Evolutionary conservation across 192 early-diverging fungal species (phyloP), one percentile per base, ranked within the genome.

Genomic region (Coemansia umbellata): DNA sequence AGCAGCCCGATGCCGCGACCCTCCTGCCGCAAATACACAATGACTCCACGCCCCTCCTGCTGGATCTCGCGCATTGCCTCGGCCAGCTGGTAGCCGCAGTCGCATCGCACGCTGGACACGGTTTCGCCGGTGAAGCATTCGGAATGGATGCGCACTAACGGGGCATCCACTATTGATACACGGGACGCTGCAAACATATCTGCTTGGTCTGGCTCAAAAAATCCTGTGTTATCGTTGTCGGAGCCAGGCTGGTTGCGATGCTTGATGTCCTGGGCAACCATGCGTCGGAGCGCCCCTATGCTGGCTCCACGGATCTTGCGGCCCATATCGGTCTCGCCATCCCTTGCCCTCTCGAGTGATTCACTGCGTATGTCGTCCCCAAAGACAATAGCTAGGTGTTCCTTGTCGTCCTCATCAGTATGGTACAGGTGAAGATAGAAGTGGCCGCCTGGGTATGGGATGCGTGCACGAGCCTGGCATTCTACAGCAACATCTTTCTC

Each of bases 61-160:
- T 89, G 85, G 73, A 98, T 96, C 49, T 86, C 66, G 36, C 85
- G 73, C 91, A 95, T 94, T 0, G 95, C 90, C 62, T 89, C 87
- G 45, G 93, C 85, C 48, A 98, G 77, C 62, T 97, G 94, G 55
- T 93, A 92, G 11, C 87, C 92, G 74, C 95, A 98, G 69, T 98
- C 95, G 58, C 95, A 98, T 8, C 95, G 82, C 47, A 82, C 83
- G 8, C 88, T 91, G 18, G 88, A 85, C 3, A 96, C 84, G 0
- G 91, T 96, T 60, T 98, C 95, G 37, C 95, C 94, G 0, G 95
- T 98, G 54, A 94, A 96, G 61, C 95, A 98, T 60, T 91, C 93
- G 0, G 94, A 96, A 62, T 98, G 95, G 37, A 98, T 93, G 18
- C 95, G 84, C 9, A 87, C 89, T 32, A 98, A 60, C 19, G 93